Evolutionary conservation across 345 rosid species (phyloP).

Genomic region (Kernera saxatilis): DNA sequence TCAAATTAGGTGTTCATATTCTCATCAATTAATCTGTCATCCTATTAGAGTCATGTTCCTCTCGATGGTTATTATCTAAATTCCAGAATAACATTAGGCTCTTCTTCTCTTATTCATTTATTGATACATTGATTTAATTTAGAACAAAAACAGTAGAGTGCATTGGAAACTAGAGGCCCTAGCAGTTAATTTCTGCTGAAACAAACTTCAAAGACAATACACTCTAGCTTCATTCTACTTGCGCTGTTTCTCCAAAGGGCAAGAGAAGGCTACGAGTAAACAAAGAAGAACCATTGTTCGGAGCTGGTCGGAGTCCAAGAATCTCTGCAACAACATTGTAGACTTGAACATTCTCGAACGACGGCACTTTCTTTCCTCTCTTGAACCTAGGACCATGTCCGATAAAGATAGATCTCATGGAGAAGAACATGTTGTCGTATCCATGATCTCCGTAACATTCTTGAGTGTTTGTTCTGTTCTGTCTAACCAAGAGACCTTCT

Average conservation of each 20-base stretch:
- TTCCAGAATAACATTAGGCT: neutral
- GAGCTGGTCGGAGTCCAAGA: constrained; percentile 66
- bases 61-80: neutral
- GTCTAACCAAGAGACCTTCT: constrained; percentile 71
- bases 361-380: constrained; percentile 70
- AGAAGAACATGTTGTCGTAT: constrained; percentile 74
- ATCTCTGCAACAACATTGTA: constrained; percentile 77
- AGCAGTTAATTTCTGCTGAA: neutral
- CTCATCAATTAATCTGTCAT: no score
- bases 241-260: constrained; percentile 21
- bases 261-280: constrained; percentile 47
- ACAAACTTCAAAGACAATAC: neutral
- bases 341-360: constrained; percentile 85
- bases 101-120: neutral
- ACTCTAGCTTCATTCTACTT: neutral
- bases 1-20: neutral
- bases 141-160: neutral
- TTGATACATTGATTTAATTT: neutral
- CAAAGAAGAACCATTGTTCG: constrained; percentile 63
- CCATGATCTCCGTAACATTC: constrained; percentile 92
- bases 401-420: constrained; percentile 84
- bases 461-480: constrained; percentile 40
- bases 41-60: neutral
- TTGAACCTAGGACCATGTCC: constrained; percentile 83
- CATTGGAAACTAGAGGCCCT: neutral